Evolutionary conservation across 495 filamentous ascomycete genomes (phyloP), one percentile per base, ranked within the genome.

Genomic region (Parathielavia appendiculata): DNA sequence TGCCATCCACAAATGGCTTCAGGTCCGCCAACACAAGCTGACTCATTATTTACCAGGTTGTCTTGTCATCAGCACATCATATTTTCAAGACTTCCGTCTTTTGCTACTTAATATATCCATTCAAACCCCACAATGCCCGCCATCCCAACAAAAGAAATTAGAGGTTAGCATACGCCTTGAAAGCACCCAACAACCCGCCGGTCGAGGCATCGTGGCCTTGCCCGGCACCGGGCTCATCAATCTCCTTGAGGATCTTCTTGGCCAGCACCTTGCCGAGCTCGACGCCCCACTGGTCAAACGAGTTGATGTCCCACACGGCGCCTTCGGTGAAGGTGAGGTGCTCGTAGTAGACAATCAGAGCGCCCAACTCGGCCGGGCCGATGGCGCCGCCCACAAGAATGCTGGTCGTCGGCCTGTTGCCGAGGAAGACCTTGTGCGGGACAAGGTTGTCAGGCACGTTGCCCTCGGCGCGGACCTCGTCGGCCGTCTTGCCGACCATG

Each of bases 211-310:
- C 93, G 70, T 98, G 93, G 20, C 73, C 81, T 50, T 71, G 75
- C 36, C 82, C 83, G 46, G 79, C 83, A n/a, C 86, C 87, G 1
- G 76, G 60, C 68, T 86, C 85, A 69, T 97, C 90, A 56, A 92
- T 76, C 75, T 90, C 85, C 62, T 81, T 78, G 68, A 87, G 86
- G 63, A 90, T 90, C 75, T 90, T 92, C 82, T 90, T 98, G 26
- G 93, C 93, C 53, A 98, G 78, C 43, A 87, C 86, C 84, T 98
- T 98, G 76, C 93, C 93, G 47, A 98, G 76, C 80, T 98, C 93
- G 44, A 98, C 93, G 75, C 93, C 93, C 93, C 93, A 97, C 76
- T 98, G 93, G 78, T 98, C 93, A 71, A 97, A 98, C 65, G 84
- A 88, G 83, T 98, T 98, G 81, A 98, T 97, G 76, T 97, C 95